These are phyloP conservation scores for Plasmodium inui DNA, from an alignment of 169 alveolate genomes.

Conservation along the genomic window DNA sequence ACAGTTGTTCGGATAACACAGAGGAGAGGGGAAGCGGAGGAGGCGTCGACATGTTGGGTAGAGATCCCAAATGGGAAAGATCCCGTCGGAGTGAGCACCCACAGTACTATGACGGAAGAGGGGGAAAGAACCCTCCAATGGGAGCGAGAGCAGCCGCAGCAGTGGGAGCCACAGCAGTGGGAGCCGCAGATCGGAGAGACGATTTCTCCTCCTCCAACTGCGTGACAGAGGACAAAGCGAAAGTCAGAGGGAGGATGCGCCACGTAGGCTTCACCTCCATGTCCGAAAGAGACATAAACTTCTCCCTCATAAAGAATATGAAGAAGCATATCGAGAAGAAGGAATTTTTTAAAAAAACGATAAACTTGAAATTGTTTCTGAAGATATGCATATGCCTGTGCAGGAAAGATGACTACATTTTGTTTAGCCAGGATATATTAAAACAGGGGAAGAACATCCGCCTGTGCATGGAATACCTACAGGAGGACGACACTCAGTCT, in stretches of 20 bases:
- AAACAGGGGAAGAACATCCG: constrained; percentile 24
- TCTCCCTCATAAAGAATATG: constrained; percentile 22
- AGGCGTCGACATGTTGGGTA: not conserved
- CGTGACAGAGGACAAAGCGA: not conserved
- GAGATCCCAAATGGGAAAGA: not conserved
- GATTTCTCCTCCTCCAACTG: not conserved
- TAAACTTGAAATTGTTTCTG: constrained; percentile 2
- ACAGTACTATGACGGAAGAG: not conserved
- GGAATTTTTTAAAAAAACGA: constrained; percentile 36
- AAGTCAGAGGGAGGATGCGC: not conserved
- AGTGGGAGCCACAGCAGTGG: too few species aligned
- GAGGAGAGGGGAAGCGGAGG: not conserved
- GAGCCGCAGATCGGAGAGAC: too few species aligned
- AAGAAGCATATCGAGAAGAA: constrained; percentile 36
- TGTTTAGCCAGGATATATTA: constrained; percentile 29
- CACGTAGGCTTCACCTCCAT: not conserved
- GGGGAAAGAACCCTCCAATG: not conserved
- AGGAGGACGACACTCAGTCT: constrained; percentile 11
- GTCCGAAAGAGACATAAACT: constrained; percentile 3
- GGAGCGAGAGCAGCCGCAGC: not conserved
- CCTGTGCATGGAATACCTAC: constrained; percentile 18
- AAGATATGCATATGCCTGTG: constrained; percentile 18
- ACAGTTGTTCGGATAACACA: not conserved
- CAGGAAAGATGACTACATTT: constrained; percentile 16
- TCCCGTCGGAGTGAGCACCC: not conserved